These are phyloP conservation scores for Cocos nucifera DNA, from an alignment of 176 grass and related monocot species.

Conservation along the genomic window DNA sequence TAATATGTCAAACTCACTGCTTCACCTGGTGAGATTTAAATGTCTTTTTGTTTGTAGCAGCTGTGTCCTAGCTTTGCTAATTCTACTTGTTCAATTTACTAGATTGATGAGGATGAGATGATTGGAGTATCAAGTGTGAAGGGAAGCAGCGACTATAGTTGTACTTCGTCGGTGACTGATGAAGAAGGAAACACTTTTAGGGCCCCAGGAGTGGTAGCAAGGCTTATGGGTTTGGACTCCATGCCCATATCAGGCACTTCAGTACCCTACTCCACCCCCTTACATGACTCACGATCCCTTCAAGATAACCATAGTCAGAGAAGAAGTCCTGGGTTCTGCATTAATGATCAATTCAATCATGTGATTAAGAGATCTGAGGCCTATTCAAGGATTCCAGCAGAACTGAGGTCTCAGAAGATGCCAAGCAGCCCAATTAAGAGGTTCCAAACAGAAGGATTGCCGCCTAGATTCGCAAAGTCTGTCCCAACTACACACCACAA, in stretches of 20 bases:
- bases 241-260: constrained; percentile 48
- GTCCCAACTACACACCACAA: constrained; percentile 44
- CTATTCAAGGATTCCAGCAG: constrained; percentile 6
- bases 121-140: constrained; percentile 30
- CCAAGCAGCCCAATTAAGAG: constrained; percentile 70
- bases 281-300: constrained; percentile 13
- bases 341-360: constrained; percentile 12
- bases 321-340: constrained; percentile 24
- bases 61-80: not conserved
- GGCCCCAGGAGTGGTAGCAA: constrained; percentile 60
- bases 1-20: constrained; percentile 20
- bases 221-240: constrained; percentile 90
- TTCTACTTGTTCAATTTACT: constrained; percentile 6
- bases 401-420: constrained; percentile 50
- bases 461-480: constrained; percentile 45
- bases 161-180: constrained; percentile 54
- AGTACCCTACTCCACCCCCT: constrained; percentile 26
- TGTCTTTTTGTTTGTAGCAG: not conserved
- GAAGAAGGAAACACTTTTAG: constrained; percentile 41
- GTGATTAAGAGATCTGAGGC: not conserved
- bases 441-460: constrained; percentile 69
- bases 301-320: constrained; percentile 19
- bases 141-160: constrained; percentile 59
- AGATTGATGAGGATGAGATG: constrained; percentile 59
- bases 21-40: constrained; percentile 35